A percentile compares a stretch with the other conserved stretches of the same genome.
Evolutionary conservation across 345 rosid species (phyloP).

Genomic region (Psidium friedrichsthalianum): DNA sequence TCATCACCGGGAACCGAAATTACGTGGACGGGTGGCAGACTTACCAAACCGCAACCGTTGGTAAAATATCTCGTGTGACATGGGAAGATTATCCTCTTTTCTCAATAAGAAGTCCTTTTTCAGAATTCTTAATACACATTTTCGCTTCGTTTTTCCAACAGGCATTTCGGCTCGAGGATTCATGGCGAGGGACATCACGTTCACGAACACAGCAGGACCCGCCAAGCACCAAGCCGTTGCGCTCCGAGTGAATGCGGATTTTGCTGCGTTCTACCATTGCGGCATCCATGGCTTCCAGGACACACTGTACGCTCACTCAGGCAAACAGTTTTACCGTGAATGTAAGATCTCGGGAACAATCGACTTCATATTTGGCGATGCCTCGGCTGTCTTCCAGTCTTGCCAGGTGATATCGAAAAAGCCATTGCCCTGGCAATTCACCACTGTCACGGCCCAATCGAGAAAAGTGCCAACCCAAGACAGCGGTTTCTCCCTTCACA

Average conservation of each 20-base stretch:
- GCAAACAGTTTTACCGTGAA: conserved; percentile 70
- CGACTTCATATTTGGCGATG: conserved; percentile 73
- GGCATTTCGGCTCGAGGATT: conserved; percentile 79
- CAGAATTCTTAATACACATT: background rate
- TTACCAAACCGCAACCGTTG: conserved; percentile 74
- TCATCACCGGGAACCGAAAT: conserved; percentile 47
- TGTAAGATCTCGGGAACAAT: conserved; percentile 68
- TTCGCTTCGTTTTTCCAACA: conserved; percentile 3
- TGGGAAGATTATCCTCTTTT: background rate
- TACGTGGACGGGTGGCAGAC: conserved; percentile 63
- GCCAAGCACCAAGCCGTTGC: conserved; percentile 76
- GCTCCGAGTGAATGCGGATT: conserved; percentile 54
- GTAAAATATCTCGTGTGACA: conserved; percentile 12
- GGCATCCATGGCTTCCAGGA: conserved; percentile 62
- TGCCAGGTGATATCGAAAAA: conserved; percentile 47
- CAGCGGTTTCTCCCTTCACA: conserved; percentile 75
- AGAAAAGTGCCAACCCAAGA: conserved; percentile 38
- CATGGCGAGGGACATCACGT: conserved; percentile 54
- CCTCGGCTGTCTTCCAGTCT: conserved; percentile 63
- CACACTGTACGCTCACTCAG: conserved; percentile 62
- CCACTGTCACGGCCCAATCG: conserved; percentile 64
- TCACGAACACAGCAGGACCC: conserved; percentile 66
- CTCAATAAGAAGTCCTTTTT: background rate
- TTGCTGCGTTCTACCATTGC: conserved; percentile 45
- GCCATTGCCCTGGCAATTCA: conserved; percentile 62